A percentile compares a stretch with the other conserved stretches of the same genome.
phyloP scores from a whole-genome alignment of 305 asterid species.

The Solanum aculeatissimum region DNA sequence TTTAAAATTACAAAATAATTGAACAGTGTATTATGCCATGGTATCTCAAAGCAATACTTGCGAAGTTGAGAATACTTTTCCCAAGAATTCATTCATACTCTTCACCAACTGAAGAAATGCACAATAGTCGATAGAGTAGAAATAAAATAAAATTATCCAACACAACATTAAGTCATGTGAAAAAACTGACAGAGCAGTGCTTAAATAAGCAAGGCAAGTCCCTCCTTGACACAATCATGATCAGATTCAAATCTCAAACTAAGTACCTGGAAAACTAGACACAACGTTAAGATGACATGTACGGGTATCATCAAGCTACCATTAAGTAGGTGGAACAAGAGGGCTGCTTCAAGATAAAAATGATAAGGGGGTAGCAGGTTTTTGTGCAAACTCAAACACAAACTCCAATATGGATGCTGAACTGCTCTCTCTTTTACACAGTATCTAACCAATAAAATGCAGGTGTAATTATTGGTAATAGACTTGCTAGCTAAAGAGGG shows the following conservation, averaged over 20 bases:
- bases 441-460: no score
- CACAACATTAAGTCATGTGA: neutral
- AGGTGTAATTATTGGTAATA: no score
- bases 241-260: neutral
- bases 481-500: no score
- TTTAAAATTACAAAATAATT: neutral
- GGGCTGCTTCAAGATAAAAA: no score
- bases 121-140: neutral
- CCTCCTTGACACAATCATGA: neutral
- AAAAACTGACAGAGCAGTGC: neutral
- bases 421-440: no score
- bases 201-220: neutral
- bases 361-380: no score
- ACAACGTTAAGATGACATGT: constrained; percentile 58
- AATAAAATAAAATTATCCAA: neutral
- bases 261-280: constrained; percentile 70
- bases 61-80: neutral
- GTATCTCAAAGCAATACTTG: neutral
- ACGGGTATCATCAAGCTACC: constrained; percentile 72
- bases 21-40: neutral
- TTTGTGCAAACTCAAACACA: no score
- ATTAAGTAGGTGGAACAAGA: no score
- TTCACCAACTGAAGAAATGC: neutral
- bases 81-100: neutral
- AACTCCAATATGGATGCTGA: no score